phyloP scores from a whole-genome alignment of 768 basidiomycete species.

The Cyclocybe aegerita region DNA sequence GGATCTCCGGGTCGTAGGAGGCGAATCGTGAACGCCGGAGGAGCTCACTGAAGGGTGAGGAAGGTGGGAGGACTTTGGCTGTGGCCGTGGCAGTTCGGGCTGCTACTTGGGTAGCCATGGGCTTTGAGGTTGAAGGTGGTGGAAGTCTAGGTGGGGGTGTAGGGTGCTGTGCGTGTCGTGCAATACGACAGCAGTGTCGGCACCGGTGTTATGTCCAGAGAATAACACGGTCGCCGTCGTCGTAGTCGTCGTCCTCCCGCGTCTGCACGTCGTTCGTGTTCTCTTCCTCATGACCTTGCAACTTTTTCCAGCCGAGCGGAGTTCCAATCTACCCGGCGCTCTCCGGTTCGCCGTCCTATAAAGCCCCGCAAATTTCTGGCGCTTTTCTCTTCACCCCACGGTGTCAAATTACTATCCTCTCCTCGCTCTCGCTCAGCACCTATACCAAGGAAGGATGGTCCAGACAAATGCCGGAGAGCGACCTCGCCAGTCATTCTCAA shows the following conservation, averaged over 20 bases:
- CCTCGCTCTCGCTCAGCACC: slow-evolving; percentile 40
- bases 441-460: slow-evolving; percentile 65
- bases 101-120: slow-evolving; percentile 23
- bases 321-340: slow-evolving; percentile 16
- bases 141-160: too few species aligned
- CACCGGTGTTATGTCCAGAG: too few species aligned
- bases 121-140: not conserved
- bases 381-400: slow-evolving; percentile 37
- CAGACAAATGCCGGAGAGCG: slow-evolving; percentile 88
- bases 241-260: slow-evolving; percentile 8
- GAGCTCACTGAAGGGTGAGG: slow-evolving; percentile 74
- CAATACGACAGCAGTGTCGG: too few species aligned
- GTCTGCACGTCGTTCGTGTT: not conserved
- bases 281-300: slow-evolving; percentile 1
- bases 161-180: too few species aligned
- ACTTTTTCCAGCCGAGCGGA: slow-evolving; percentile 16
- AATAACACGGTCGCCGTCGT: not conserved
- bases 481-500: slow-evolving; percentile 55
- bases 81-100: slow-evolving; percentile 6
- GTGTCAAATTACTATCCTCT: slow-evolving; percentile 85
- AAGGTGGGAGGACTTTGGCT: slow-evolving; percentile 31
- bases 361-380: slow-evolving; percentile 13
- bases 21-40: slow-evolving; percentile 84
- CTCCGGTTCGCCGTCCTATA: slow-evolving; percentile 27
- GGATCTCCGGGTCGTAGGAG: slow-evolving; percentile 71